Conservation (phyloP, 2,329 filamentous ascomycete genomes). For the Annulohypoxylon truncatum region DNA sequence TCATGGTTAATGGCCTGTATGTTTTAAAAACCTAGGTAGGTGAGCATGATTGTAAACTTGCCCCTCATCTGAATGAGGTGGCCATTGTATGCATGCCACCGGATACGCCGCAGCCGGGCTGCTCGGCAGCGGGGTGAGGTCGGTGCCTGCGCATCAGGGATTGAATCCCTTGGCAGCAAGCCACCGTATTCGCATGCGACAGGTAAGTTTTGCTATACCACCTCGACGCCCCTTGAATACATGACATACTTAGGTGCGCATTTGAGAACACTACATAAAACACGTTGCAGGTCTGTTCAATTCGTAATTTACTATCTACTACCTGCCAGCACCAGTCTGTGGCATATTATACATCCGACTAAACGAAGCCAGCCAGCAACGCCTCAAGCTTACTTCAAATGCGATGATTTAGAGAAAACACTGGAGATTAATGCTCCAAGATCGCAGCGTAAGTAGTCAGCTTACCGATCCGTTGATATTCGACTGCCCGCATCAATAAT, state of each 20-base stretch:
- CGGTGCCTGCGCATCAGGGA: not conserved
- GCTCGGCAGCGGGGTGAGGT: not conserved
- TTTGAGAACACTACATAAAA: not conserved
- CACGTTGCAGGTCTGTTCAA: not conserved
- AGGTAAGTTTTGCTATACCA: not conserved
- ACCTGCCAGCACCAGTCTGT: slow-evolving; percentile 11
- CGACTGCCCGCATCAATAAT: not conserved
- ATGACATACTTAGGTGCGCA: not conserved
- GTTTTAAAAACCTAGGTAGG: not conserved
- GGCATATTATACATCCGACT: slow-evolving; percentile 13
- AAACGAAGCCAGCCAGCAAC: not conserved
- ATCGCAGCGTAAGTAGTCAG: not conserved
- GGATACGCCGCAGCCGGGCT: not conserved
- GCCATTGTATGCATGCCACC: not conserved
- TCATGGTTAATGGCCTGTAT: slow-evolving; percentile 7
- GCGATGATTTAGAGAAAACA: not conserved
- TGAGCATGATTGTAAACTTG: not conserved
- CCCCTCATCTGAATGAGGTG: not conserved
- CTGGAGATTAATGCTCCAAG: not conserved
- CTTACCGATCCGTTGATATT: not conserved
- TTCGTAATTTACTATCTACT: not conserved
- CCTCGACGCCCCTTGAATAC: not conserved
- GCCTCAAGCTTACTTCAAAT: not conserved
- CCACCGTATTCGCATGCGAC: not conserved
- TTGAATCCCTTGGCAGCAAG: not conserved